Evolutionary conservation across 257 asterid genomes (phyloP).

Genomic region (Pogostemon cablin): DNA sequence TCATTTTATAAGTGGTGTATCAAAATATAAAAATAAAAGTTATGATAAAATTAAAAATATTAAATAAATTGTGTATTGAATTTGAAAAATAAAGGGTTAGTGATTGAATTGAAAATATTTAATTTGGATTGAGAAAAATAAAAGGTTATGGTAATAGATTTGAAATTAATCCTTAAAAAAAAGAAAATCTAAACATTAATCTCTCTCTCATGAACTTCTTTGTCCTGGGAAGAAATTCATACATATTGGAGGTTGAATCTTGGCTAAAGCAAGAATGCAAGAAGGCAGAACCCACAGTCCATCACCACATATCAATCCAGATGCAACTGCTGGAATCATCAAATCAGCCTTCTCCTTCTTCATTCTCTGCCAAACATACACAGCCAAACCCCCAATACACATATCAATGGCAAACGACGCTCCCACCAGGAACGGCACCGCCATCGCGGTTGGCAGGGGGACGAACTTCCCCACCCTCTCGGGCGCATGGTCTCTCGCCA

Average conservation of each 20-base stretch:
- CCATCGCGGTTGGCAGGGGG: conserved; percentile 89
- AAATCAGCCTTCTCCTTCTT: conserved; percentile 46
- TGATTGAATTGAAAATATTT: too few relatives aligned
- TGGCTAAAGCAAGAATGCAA: conserved; percentile 57
- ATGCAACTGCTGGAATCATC: conserved; percentile 73
- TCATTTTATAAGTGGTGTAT: too few relatives aligned
- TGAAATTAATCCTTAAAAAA: background rate
- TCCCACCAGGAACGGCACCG: conserved; percentile 78
- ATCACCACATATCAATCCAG: conserved; percentile 77
- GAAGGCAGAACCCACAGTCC: conserved; percentile 78
- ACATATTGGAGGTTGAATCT: conserved; percentile 64
- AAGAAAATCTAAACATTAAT: background rate
- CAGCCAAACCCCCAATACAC: conserved; percentile 74
- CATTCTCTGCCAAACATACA: conserved; percentile 55
- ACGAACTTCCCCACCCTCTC: conserved; percentile 47
- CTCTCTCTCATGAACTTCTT: conserved; percentile 39
- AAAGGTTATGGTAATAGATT: too few relatives aligned
- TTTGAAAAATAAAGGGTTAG: too few relatives aligned
- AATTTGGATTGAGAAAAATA: too few relatives aligned
- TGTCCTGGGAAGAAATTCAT: conserved; percentile 52
- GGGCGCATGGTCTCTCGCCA: conserved; percentile 50
- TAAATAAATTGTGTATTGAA: too few relatives aligned
- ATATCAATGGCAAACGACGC: conserved; percentile 75
- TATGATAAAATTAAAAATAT: too few relatives aligned
- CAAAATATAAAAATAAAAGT: too few relatives aligned